Evolutionary conservation across 129 eudicot genomes (phyloP), one percentile per base, ranked within the genome.

Genomic region (Tanacetum coccineum): DNA sequence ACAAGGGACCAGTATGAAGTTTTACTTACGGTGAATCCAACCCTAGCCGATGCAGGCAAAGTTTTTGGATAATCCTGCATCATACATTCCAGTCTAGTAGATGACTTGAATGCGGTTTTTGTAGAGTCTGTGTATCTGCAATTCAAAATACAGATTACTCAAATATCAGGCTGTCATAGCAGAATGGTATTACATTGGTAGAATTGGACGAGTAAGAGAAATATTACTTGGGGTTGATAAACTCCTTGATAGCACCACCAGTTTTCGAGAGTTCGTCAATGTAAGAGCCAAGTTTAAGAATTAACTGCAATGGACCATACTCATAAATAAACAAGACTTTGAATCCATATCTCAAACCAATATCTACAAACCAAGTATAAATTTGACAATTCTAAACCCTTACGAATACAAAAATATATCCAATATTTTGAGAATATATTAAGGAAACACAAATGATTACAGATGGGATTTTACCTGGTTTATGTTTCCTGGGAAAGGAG

Each of bases 61-160:
- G 96, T 85, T 80, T 88, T 93, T 10, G 98, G 98, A 80, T 93
- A 93, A 73, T 93, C 98, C 79, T 93, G 98, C 96, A 93, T 92
- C 98, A 92, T 93, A 54, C 98, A 93, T 72, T 92, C 98, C 60
- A 92, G 80, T 55, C 98, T 89, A 62, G 96, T 93, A 22, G 98
- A 88, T 56, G 98, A 93, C 85, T 93, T 93, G 39, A 93, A 93
- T 18, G 81, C 79, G 45, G 85, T 83, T 72, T 88, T 93, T 5
- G 91, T 88, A 20, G 91, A 78, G 75, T 88, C 98, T 75, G 84
- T 93, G 79, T 93, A 93, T 77, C 98, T 93, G 73, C 20, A 74
- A 59, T 20, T 65, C 67, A 71, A 70, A 40, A 50, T 42, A 25
- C 17, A 60, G 9, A 25, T 13, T 20, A 58, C 18, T 14, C 63